A percentile compares a stretch with the other conserved stretches of the same genome.
Conservation (phyloP, 768 basidiomycete genomes). For the Solioccasus polychromus region DNA sequence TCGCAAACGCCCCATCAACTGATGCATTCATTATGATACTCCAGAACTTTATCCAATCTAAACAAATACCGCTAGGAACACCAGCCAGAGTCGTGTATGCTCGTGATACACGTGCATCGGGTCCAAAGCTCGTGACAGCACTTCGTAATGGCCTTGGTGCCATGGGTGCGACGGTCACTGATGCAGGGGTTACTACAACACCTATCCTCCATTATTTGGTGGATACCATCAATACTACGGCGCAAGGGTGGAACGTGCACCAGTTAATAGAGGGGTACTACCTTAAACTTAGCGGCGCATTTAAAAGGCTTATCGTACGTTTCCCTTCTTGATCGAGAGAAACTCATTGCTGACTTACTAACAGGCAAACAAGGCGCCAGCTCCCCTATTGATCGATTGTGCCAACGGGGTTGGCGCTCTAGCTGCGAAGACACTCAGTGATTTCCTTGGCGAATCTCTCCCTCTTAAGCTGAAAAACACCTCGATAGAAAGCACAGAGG, state of each 20-base stretch:
- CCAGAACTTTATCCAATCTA: slow-evolving; percentile 52
- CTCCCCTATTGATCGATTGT: slow-evolving; percentile 84
- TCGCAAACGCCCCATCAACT: slow-evolving; percentile 81
- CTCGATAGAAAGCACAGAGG: slow-evolving; percentile 57
- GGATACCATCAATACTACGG: slow-evolving; percentile 82
- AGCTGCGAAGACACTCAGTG: slow-evolving; percentile 59
- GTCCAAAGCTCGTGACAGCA: slow-evolving; percentile 68
- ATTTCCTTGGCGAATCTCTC: slow-evolving; percentile 58
- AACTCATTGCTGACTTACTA: slow-evolving; percentile 5
- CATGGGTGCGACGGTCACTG: slow-evolving; percentile 61
- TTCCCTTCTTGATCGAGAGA: neutral
- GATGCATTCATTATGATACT: slow-evolving; percentile 70
- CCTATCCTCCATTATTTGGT: slow-evolving; percentile 96
- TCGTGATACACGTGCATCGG: slow-evolving; percentile 90
- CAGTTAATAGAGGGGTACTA: slow-evolving; percentile 84
- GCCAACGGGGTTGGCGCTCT: slow-evolving; percentile 96
- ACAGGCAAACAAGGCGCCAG: slow-evolving; percentile 55
- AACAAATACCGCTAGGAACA: slow-evolving; percentile 75
- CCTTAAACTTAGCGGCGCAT: slow-evolving; percentile 75
- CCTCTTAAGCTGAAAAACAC: slow-evolving; percentile 70
- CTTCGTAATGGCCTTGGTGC: slow-evolving; percentile 81
- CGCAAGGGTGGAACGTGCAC: slow-evolving; percentile 73
- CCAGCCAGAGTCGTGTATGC: slow-evolving; percentile 88
- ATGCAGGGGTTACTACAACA: slow-evolving; percentile 87
- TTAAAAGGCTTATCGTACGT: slow-evolving; percentile 84